phyloP scores from a whole-genome alignment of 2,329 filamentous ascomycete genomes.

The Pezicula carpinea region DNA sequence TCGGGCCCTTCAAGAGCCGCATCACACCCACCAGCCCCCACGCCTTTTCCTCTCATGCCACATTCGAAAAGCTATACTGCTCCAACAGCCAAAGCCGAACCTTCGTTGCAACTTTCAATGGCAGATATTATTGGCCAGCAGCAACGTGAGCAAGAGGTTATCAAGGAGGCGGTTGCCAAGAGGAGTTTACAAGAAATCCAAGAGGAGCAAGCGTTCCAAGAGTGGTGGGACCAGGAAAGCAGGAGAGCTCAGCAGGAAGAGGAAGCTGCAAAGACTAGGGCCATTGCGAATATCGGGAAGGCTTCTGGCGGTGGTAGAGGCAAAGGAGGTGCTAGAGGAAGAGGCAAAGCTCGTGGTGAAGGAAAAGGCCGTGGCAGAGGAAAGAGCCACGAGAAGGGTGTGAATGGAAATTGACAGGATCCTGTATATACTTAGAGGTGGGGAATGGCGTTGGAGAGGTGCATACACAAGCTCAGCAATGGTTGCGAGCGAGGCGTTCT shows the following conservation, averaged over 20 bases:
- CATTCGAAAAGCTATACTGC: slow-evolving; percentile 58
- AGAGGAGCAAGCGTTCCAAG: slow-evolving; percentile 91
- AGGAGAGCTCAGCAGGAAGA: slow-evolving; percentile 56
- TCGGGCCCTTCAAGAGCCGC: slow-evolving; percentile 9
- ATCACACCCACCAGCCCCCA: slow-evolving; percentile 19
- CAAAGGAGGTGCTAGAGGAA: slow-evolving; percentile 12
- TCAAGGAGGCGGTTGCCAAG: slow-evolving; percentile 81
- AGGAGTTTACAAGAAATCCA: slow-evolving; percentile 92
- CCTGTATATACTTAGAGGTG: not conserved
- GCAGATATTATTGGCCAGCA: slow-evolving; percentile 87
- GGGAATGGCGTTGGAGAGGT: not conserved
- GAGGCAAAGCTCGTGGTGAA: slow-evolving; percentile 12
- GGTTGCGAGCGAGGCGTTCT: too few species aligned
- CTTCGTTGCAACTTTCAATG: slow-evolving; percentile 67
- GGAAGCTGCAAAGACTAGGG: slow-evolving; percentile 17
- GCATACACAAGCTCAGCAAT: not conserved
- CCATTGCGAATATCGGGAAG: slow-evolving; percentile 22
- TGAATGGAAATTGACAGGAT: not conserved
- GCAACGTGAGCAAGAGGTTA: slow-evolving; percentile 73
- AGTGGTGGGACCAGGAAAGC: slow-evolving; percentile 92
- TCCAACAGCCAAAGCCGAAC: slow-evolving; percentile 55
- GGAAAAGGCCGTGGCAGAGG: slow-evolving; percentile 11
- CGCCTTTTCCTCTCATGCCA: slow-evolving; percentile 41
- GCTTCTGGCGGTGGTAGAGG: slow-evolving; percentile 12
- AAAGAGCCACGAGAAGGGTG: slow-evolving; percentile 3